Evolutionary conservation across 2,329 filamentous ascomycete genomes (phyloP).

Genomic region (Kalaharituber pfeilii): DNA sequence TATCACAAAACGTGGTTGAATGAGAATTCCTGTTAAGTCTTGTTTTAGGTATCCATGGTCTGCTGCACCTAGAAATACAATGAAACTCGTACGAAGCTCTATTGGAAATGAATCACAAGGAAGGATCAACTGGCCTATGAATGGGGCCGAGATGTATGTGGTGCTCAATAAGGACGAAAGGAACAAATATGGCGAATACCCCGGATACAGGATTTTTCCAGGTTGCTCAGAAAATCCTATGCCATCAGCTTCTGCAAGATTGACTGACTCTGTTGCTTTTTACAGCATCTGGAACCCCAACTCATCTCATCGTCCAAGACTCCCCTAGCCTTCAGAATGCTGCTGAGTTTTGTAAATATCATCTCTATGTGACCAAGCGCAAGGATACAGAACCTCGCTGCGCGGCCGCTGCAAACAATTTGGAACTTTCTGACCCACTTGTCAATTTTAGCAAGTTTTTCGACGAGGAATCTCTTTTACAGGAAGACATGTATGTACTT

Average conservation of each 20-base stretch:
- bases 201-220: conserved; percentile 36
- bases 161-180: conserved; percentile 36
- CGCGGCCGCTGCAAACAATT: conserved; percentile 32
- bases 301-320: conserved; percentile 34
- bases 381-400: conserved; percentile 37
- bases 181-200: conserved; percentile 36
- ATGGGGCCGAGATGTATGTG: conserved; percentile 32
- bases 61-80: conserved; percentile 33
- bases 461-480: conserved; percentile 29
- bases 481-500: conserved; percentile 29
- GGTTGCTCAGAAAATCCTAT: conserved; percentile 25
- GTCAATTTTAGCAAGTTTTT: conserved; percentile 37
- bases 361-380: conserved; percentile 35
- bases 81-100: conserved; percentile 33
- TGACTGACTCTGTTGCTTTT: too few species aligned
- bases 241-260: too few species aligned
- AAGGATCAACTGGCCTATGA: conserved; percentile 34
- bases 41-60: conserved; percentile 34
- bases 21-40: conserved; percentile 11
- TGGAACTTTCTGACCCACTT: conserved; percentile 32
- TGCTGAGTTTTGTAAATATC: conserved; percentile 34
- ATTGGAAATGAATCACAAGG: conserved; percentile 31
- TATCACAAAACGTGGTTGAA: conserved; percentile 25
- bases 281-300: conserved; percentile 24
- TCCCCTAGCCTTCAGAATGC: conserved; percentile 33